Base-by-base conservation (phyloP, 106 monocot genomes). In the Dendrobium catenatum region DNA sequence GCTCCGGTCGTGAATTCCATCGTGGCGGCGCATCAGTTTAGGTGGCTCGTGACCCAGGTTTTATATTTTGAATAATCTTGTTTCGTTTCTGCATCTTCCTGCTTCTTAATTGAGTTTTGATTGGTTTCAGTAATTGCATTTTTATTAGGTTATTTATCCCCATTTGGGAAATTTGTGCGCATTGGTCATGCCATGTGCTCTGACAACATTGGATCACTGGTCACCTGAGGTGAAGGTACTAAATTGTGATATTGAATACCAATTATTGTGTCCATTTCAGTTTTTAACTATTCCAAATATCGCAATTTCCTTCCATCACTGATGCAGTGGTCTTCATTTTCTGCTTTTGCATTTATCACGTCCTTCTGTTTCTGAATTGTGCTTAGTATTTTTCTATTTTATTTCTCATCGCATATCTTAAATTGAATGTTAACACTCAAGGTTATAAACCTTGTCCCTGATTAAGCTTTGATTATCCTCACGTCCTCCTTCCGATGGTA, bases 201-300 rank as follows among this genome's bases (percentile, higher is more conserved):
- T 99, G 87, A 99, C 99, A 17, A 81, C 93, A 67, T 78, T 99
- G 82, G 99, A 99, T 90, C 99, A 99, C 78, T 99, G 95, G 99
- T 99, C 95, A 15, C 93, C 95, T 7, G 93, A 99, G 91, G 95
- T 99, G 77, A 99, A 99, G 99, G 99, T 99, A 84, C 13, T 61
- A 61, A 61, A 61, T 19, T 61, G 61, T 61, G 61, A 61, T 61
- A 1, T 61, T 61, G 20, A 19, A 61, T 61, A 51, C 10, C 51
- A 13, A 4, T 22, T 61, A 61, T 61, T 61, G 7, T 61, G 6
- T 22, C n/a, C n/a, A 22, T 5, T 61, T 61, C 61, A 22, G 2
- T 61, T 61, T 51, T 51, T 51, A 51, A 48, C 48, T 9, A 9
- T 48, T 48, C 48, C 48, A 48, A 48, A 48, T 48, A 9, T 48